Evolutionary conservation across 192 early-diverging fungal genomes (phyloP), one percentile per base, ranked within the genome.

Genomic region (Thamnidium elegans): DNA sequence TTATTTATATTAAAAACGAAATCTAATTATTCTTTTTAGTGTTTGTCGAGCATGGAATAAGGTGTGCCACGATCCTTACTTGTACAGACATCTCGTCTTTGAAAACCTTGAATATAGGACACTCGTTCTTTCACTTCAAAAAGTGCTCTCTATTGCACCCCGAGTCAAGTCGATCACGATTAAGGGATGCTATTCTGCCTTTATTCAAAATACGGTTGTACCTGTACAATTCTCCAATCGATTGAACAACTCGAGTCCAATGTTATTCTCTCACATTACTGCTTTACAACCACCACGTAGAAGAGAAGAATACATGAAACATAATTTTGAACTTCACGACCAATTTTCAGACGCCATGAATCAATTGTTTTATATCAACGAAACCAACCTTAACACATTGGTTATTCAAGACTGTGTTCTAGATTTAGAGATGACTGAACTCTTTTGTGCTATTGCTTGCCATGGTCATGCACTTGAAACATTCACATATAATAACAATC

Each of bases 401-500:
- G 60, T 67, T 13, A 74, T 82, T 26, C 66, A 70, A 43, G 46
- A 79, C 26, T 75, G 74, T 47, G 68, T 65, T 51, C 30, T 82
- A 15, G 80, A 82, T 48, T 69, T 77, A 7, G 80, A 77, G 23
- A 79, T 79, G 74, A 79, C 78, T 3, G 80, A 77, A 19, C 62
- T 81, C 1, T 70, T 76, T 23, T 74, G 70, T 43, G 71, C 66
- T 9, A 78, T 81, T 39, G 67, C 77, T 30, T 65, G 72, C 17
- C 64, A 79, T 53, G 75, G 80, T 5, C 72, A 70, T 14, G 54
- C 66, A 15, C 67, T 82, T 0, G 66, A 77, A 45, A 54, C 58
- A 2, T 51, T 77, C 13, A 65, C 65, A 21, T 82, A 79, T 45
- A 60, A 73, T 1, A 56, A 58, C 34, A 82, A 82, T 51, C 60